These are phyloP conservation scores for Papiliotrema laurentii DNA, from an alignment of 1,284 basidiomycete species.

Conservation along the genomic window DNA sequence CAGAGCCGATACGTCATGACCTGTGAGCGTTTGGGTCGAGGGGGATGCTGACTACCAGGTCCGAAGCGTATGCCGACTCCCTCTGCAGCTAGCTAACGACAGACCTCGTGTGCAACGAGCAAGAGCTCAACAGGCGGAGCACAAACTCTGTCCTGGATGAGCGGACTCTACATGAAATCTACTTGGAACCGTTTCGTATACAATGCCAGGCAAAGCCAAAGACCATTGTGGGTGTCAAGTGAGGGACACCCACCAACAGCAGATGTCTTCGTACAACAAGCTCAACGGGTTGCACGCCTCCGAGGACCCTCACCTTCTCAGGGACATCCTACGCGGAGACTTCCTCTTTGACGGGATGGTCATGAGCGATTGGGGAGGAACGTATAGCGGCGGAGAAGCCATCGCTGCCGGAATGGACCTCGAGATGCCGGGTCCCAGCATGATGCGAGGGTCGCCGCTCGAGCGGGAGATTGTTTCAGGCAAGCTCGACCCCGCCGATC, in stretches of 20 bases:
- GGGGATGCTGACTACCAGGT: no score
- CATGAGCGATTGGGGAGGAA: not conserved
- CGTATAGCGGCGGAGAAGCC: not conserved
- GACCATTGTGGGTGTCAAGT: not conserved
- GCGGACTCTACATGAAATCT: not conserved
- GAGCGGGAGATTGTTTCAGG: not conserved
- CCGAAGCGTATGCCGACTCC: not conserved
- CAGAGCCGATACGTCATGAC: not conserved
- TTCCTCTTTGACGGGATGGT: not conserved
- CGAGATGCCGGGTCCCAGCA: not conserved
- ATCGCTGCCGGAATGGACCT: not conserved
- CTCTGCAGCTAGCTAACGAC: not conserved
- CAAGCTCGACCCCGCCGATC: not conserved
- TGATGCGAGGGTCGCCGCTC: not conserved
- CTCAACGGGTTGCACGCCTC: not conserved
- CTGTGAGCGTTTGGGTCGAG: no score
- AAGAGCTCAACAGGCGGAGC: not conserved
- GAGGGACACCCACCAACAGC: not conserved
- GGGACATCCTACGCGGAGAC: not conserved
- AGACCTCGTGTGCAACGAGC: slow-evolving; percentile 1
- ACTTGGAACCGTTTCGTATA: not conserved
- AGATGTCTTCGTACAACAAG: not conserved
- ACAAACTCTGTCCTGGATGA: not conserved
- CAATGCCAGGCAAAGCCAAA: not conserved
- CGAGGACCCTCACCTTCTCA: not conserved